These are phyloP conservation scores for Aspergillus sergii DNA, from an alignment of 2,329 filamentous ascomycete genomes.

Conservation along the genomic window DNA sequence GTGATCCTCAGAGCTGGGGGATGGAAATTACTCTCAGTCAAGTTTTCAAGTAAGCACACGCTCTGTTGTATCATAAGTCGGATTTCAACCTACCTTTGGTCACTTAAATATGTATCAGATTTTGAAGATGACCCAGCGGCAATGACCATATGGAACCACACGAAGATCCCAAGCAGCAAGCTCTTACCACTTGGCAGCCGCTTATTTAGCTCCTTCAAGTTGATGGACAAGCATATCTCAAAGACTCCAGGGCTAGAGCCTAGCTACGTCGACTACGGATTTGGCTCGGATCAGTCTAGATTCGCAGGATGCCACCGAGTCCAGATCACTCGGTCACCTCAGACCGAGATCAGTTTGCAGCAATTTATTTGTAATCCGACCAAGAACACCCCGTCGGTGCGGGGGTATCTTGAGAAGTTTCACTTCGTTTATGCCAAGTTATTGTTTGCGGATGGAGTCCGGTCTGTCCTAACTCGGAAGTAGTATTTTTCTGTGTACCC, in stretches of 20 bases:
- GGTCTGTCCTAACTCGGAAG: not conserved
- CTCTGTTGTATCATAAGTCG: not conserved
- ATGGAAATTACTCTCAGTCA: not conserved
- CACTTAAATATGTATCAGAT: not conserved
- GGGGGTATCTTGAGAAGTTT: not conserved
- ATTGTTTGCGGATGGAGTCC: not conserved
- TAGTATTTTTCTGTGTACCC: not conserved
- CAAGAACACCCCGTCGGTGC: slow-evolving; percentile 1
- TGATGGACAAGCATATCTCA: slow-evolving; percentile 19
- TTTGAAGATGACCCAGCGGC: not conserved
- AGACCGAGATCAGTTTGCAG: slow-evolving; percentile 9
- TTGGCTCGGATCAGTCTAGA: slow-evolving; percentile 15
- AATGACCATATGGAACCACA: slow-evolving; percentile 11
- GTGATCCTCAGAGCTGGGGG: slow-evolving; percentile 8
- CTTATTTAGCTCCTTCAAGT: slow-evolving; percentile 17
- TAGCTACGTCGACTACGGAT: slow-evolving; percentile 22
- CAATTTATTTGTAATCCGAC: slow-evolving; percentile 22
- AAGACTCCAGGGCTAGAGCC: not conserved
- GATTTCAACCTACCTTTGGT: not conserved
- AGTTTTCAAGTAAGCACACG: not conserved
- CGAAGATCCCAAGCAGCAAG: slow-evolving; percentile 2
- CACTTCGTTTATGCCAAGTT: not conserved
- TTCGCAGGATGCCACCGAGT: slow-evolving; percentile 21
- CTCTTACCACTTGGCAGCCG: slow-evolving; percentile 15
- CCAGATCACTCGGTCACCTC: slow-evolving; percentile 14